Evolutionary conservation across 768 basidiomycete genomes (phyloP).

Genomic region (Pisolithus microcarpus): DNA sequence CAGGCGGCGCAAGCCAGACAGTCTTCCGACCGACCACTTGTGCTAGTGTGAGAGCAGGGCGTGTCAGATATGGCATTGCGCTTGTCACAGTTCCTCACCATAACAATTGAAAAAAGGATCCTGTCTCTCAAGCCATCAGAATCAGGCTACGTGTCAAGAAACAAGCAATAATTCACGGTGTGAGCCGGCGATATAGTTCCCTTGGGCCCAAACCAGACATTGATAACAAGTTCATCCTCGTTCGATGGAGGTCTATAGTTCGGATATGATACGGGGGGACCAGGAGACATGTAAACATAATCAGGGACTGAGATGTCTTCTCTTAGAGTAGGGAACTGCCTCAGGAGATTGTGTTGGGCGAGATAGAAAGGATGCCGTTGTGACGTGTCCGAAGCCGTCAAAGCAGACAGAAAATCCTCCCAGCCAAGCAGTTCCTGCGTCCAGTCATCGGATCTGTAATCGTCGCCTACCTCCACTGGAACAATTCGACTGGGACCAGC

Average conservation of each 20-base stretch:
- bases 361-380: conserved; percentile 50
- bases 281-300: conserved; percentile 68
- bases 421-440: conserved; percentile 71
- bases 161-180: conserved; percentile 47
- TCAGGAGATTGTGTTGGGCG: conserved; percentile 83
- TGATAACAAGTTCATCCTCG: conserved; percentile 59
- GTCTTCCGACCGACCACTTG: conserved; percentile 88
- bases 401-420: conserved; percentile 59
- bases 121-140: conserved; percentile 32
- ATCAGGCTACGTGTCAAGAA: conserved; percentile 7
- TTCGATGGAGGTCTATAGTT: conserved; percentile 60
- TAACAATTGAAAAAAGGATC: conserved; percentile 94
- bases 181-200: conserved; percentile 86
- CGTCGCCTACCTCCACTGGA: conserved; percentile 82
- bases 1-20: conserved; percentile 85
- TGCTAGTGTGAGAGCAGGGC: conserved; percentile 36
- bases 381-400: conserved; percentile 23
- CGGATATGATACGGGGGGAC: conserved; percentile 35
- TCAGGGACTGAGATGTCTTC: conserved; percentile 81
- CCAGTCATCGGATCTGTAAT: conserved; percentile 81
- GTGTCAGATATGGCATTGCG: not conserved
- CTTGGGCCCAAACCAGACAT: conserved; percentile 77
- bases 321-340: conserved; percentile 74
- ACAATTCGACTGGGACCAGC: conserved; percentile 80
- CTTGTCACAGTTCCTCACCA: conserved; percentile 39